Evolutionary conservation across 2,329 filamentous ascomycete species (phyloP).

Genomic region (Cladophialophora chaetospira): DNA sequence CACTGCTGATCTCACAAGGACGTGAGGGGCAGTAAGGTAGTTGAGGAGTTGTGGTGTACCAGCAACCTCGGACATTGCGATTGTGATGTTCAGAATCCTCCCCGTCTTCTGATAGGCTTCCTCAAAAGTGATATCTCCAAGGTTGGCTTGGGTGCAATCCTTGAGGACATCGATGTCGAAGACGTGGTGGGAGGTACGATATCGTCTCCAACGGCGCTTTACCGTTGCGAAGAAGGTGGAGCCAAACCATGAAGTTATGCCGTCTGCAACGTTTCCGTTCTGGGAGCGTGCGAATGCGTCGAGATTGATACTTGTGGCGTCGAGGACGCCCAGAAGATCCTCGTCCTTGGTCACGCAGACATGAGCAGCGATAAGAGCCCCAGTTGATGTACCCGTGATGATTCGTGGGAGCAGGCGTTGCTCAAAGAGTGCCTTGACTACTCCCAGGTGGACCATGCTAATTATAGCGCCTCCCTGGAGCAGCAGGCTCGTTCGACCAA

Average conservation of each 20-base stretch:
- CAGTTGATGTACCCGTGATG: constrained; percentile 82
- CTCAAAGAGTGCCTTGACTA: constrained; percentile 82
- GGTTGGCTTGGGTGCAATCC: constrained; percentile 74
- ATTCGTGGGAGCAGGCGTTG: constrained; percentile 82
- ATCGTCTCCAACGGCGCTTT: constrained; percentile 68
- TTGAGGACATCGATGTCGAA: constrained; percentile 82
- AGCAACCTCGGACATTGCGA: constrained; percentile 83
- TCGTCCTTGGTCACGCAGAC: constrained; percentile 76
- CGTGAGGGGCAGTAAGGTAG: constrained; percentile 90
- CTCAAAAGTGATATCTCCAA: constrained; percentile 91
- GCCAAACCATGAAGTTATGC: constrained; percentile 40
- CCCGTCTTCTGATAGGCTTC: constrained; percentile 95
- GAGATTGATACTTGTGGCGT: constrained; percentile 71
- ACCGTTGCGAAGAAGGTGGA: constrained; percentile 75
- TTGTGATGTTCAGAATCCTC: constrained; percentile 89
- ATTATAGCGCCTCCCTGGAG: constrained; percentile 91
- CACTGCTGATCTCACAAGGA: constrained; percentile 94
- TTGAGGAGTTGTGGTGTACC: constrained; percentile 81
- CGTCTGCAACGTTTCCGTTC: constrained; percentile 45
- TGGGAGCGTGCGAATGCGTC: constrained; percentile 69
- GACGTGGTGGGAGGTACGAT: constrained; percentile 67
- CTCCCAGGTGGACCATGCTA: constrained; percentile 84
- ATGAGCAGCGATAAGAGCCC: constrained; percentile 80
- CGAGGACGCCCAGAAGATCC: constrained; percentile 70
- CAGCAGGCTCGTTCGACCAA: constrained; percentile 82